Evolutionary conservation across 352 stramenopile genomes (phyloP).

Genomic region (Pythium graminicola): DNA sequence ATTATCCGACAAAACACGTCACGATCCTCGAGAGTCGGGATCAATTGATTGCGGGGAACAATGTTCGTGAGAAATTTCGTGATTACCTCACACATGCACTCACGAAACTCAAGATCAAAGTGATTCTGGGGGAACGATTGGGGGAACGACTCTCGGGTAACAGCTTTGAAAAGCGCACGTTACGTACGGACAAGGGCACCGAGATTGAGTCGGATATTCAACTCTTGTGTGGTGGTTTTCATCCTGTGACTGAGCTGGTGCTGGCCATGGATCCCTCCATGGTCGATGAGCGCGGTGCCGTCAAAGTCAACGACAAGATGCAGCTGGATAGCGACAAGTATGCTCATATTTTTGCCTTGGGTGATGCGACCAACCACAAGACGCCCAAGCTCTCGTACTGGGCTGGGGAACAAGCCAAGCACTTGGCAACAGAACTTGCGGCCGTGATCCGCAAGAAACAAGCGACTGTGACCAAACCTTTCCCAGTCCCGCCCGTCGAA

Average conservation of each 20-base stretch:
- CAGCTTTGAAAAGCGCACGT: conserved; percentile 30
- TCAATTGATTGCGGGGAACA: conserved; percentile 31
- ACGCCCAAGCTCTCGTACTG: conserved; percentile 40
- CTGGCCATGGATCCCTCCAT: conserved; percentile 28
- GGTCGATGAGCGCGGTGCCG: conserved; percentile 30
- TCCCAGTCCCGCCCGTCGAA: conserved; percentile 18
- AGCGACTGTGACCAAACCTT: conserved; percentile 30
- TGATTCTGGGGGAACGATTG: conserved; percentile 51
- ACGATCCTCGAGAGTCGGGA: conserved; percentile 41
- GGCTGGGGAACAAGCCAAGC: conserved; percentile 35
- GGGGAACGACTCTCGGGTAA: conserved; percentile 31
- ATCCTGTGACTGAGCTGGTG: conserved; percentile 27
- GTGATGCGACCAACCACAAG: conserved; percentile 40
- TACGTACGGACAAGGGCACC: conserved; percentile 46
- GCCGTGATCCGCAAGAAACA: conserved; percentile 34
- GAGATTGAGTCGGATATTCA: conserved; percentile 52
- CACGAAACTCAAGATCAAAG: conserved; percentile 34
- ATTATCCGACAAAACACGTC: conserved; percentile 51
- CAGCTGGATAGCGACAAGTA: conserved; percentile 40
- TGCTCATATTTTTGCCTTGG: conserved; percentile 45
- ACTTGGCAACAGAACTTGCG: conserved; percentile 34
- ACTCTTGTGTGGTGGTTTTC: conserved; percentile 39
- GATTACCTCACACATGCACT: conserved; percentile 28
- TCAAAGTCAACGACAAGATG: conserved; percentile 42
- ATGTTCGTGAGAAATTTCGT: conserved; percentile 47